A percentile compares a stretch with the other conserved stretches of the same genome.
Conservation (phyloP, 148 eudicot genomes). For the Cornus kousa region DNA sequence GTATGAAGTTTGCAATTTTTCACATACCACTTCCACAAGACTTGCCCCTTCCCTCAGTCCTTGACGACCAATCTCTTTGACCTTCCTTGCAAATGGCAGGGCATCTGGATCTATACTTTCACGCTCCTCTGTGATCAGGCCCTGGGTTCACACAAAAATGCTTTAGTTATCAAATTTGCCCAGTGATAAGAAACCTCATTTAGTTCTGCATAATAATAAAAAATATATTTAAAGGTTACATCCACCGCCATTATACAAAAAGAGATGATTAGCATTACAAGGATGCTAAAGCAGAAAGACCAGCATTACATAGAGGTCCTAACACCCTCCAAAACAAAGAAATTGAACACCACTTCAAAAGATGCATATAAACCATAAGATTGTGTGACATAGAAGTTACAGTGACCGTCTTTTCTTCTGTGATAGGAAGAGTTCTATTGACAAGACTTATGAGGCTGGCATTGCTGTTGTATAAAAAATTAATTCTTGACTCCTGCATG, state of each 20-base stretch:
- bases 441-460: not conserved
- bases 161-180: not conserved
- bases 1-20: not conserved
- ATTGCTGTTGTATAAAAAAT: too few relatives aligned
- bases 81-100: conserved; percentile 78
- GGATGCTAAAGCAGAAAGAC: not conserved
- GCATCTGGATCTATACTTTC: conserved; percentile 80
- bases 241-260: not conserved
- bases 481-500: too few relatives aligned
- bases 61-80: conserved; percentile 77
- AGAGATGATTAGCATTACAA: not conserved
- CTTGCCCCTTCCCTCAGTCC: conserved; percentile 89
- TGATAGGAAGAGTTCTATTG: not conserved
- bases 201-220: too few relatives aligned
- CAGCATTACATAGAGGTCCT: not conserved
- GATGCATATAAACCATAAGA: not conserved
- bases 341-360: not conserved
- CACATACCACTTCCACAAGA: conserved; percentile 87
- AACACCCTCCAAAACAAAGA: not conserved
- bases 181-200: not conserved
- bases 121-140: conserved; percentile 87
- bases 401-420: not conserved
- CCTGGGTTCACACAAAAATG: conserved; percentile 39
- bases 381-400: not conserved
- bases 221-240: not conserved